These are phyloP conservation scores for Heimioporus sp. DNA, from an alignment of 768 basidiomycete species.

Conservation along the genomic window DNA sequence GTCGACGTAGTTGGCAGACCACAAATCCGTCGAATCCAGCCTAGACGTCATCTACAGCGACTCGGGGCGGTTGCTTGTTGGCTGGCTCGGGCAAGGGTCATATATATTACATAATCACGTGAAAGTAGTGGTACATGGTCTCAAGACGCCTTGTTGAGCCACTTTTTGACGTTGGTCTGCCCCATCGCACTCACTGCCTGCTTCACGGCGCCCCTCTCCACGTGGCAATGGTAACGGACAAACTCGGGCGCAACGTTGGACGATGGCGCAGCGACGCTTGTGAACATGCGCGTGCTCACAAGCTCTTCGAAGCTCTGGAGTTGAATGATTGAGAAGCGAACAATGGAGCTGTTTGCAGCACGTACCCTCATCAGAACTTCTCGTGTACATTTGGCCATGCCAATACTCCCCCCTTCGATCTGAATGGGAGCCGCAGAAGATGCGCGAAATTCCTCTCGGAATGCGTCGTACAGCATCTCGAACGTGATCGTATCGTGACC, in stretches of 20 bases:
- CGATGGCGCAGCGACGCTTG: conserved; percentile 47
- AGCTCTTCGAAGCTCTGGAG: conserved; percentile 77
- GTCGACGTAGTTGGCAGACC: conserved; percentile 62
- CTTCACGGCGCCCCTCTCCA: conserved; percentile 65
- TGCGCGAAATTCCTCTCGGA: conserved; percentile 70
- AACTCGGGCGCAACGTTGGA: conserved; percentile 63
- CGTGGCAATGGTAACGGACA: conserved; percentile 65
- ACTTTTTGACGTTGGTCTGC: conserved; percentile 73
- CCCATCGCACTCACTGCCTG: conserved; percentile 62
- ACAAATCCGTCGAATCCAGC: conserved; percentile 14
- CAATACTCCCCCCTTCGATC: conserved; percentile 69
- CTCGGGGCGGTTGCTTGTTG: neutral
- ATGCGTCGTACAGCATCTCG: conserved; percentile 83
- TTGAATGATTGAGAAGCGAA: conserved; percentile 3
- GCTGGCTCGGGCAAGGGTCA: neutral
- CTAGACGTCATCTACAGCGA: conserved; percentile 11
- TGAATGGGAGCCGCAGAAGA: conserved; percentile 75
- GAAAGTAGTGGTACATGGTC: neutral
- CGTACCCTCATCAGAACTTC: conserved; percentile 66
- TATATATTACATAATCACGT: conserved; percentile 24
- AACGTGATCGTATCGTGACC: conserved; percentile 86
- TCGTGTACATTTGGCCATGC: conserved; percentile 67
- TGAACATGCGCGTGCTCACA: conserved; percentile 53
- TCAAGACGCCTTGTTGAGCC: conserved; percentile 57
- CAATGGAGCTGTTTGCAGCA: conserved; percentile 8